Conservation (phyloP, 2,329 filamentous ascomycete species). For the Trichocomaceae sp. region DNA sequence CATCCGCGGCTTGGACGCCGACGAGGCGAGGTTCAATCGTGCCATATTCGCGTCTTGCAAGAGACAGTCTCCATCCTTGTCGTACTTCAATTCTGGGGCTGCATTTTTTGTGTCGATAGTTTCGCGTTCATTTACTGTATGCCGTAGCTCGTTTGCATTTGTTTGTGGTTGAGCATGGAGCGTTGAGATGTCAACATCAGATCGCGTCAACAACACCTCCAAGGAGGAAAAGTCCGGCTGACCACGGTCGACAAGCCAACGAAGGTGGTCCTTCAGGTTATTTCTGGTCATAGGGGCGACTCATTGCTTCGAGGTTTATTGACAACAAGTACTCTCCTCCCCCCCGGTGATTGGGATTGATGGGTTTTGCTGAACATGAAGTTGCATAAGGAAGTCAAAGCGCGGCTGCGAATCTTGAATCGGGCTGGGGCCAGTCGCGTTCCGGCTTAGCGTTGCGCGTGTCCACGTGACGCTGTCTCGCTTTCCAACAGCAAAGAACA, state of each 20-base stretch:
- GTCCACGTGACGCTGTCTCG: slow-evolving; percentile 4
- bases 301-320: slow-evolving; percentile 15
- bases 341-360: neutral
- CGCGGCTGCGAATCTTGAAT: neutral
- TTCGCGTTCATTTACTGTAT: neutral
- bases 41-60: slow-evolving; percentile 35
- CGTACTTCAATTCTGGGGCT: slow-evolving; percentile 17
- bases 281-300: slow-evolving; percentile 44
- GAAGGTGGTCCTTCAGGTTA: slow-evolving; percentile 40
- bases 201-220: slow-evolving; percentile 20
- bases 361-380: neutral
- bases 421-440: neutral
- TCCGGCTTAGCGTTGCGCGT: slow-evolving; percentile 6
- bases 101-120: neutral
- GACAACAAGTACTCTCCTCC: neutral
- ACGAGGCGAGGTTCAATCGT: slow-evolving; percentile 37
- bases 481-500: neutral
- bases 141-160: neutral
- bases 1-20: slow-evolving; percentile 35
- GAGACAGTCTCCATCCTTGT: slow-evolving; percentile 22
- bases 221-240: slow-evolving; percentile 28
- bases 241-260: slow-evolving; percentile 42
- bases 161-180: neutral
- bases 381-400: neutral
- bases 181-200: slow-evolving; percentile 11